Base-by-base conservation (phyloP, 202 grass and related monocot genomes). In the Dendrocalamus latiflorus region DNA sequence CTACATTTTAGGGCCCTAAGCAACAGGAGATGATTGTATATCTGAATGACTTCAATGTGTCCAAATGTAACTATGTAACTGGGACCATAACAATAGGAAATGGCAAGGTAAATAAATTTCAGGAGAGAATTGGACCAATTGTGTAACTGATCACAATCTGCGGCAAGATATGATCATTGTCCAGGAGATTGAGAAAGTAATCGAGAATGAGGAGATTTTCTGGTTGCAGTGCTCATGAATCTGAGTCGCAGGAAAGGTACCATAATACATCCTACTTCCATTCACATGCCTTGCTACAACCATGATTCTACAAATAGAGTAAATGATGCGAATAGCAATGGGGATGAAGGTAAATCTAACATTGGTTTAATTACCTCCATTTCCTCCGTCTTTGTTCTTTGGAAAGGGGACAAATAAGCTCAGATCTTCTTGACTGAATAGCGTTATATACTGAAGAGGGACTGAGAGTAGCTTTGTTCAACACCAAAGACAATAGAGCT, bases 1-100 rank as follows among this genome's bases (percentile, higher is more conserved):
- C 49, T 84, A 84, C 66, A 72, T 51, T 51, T 77, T 69, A 85
- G 76, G 36, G 77, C 81, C 41, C 68, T 41, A 68, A 79, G 11
- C 80, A 45, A 72, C 38, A 26, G 20, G 20, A 65, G 66, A 85
- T 65, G 42, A 68, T 85, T 85, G 53, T 62, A 69, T 85, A 76
- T 76, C 81, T 85, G 70, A 25, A 36, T 22, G 63, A 16, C 54
- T 76, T 89, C 70, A 80, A 62, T 69, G 42, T 61, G n/a, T 59
- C 80, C 58, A 72, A 72, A 34, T 9, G 57, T 63, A 72, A 75
- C 37, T 51, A 48, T 65, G 24, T 64, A 64, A 53, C 56, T 54
- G 67, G 66, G 80, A 78, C 67, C 68, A 73, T 72, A 51, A 69
- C 60, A 59, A 22, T 57, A 22, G 26, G 6, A 65, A n/a, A 73